These are phyloP conservation scores for Rhodotorula sp. DNA, from an alignment of 1,284 basidiomycete genomes.

Conservation along the genomic window DNA sequence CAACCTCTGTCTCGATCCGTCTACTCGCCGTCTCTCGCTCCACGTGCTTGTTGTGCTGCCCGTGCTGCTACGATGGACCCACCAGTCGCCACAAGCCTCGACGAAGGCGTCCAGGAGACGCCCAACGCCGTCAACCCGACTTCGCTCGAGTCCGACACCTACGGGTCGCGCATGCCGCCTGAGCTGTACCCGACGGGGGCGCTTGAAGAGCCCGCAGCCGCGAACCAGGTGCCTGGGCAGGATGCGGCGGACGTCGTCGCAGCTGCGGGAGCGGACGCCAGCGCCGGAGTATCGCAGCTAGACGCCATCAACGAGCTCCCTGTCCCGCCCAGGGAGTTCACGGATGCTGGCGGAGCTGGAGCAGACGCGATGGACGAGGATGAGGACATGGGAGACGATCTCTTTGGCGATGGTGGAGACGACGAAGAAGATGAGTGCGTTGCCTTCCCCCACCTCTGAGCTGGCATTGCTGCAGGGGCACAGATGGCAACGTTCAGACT, in stretches of 20 bases:
- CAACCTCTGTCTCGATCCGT: not conserved
- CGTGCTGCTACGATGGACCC: conserved; percentile 8
- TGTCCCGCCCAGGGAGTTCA: conserved; percentile 11
- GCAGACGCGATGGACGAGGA: conserved; percentile 52
- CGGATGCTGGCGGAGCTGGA: not conserved
- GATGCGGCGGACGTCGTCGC: not conserved
- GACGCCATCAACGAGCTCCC: not conserved
- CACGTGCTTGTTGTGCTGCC: not conserved
- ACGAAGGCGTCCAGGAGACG: conserved; percentile 3
- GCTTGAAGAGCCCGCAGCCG: not conserved
- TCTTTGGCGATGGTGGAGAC: conserved; percentile 66
- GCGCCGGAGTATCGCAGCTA: not conserved
- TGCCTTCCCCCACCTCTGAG: not conserved
- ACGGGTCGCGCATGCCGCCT: conserved; percentile 5
- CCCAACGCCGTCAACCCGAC: conserved; percentile 19
- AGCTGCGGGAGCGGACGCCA: not conserved
- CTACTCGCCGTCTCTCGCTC: not conserved
- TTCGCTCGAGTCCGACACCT: conserved; percentile 1
- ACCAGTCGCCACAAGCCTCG: conserved; percentile 7
- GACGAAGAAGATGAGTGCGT: conserved; percentile 62
- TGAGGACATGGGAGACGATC: conserved; percentile 51
- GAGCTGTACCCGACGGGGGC: conserved; percentile 21
- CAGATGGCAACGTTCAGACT: not conserved
- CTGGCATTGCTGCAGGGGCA: too few species aligned
- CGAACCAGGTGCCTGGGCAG: not conserved